Conservation (phyloP, 2,329 filamentous ascomycete genomes). For the Epicoccum nigrum region DNA sequence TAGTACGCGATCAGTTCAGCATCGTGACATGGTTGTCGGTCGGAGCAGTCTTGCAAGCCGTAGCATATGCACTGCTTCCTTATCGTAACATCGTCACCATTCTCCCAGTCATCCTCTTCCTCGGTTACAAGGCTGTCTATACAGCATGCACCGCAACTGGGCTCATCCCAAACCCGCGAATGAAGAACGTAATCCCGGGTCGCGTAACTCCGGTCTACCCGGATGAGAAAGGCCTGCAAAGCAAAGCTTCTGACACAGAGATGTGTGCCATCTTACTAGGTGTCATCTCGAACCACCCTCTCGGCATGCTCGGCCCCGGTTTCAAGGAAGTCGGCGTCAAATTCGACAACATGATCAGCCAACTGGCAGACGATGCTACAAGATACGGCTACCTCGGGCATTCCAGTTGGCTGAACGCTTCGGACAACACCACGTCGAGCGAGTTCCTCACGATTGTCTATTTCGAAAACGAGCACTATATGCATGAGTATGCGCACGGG, state of each 20-base stretch:
- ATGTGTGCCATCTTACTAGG: slow-evolving; percentile 18
- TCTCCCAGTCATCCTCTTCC: slow-evolving; percentile 13
- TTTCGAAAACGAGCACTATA: slow-evolving; percentile 18
- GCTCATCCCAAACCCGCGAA: not conserved
- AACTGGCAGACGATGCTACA: slow-evolving; percentile 4
- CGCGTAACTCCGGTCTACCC: slow-evolving; percentile 9
- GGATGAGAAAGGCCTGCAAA: slow-evolving; percentile 5
- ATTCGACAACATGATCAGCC: slow-evolving; percentile 4
- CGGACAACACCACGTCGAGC: slow-evolving; percentile 7
- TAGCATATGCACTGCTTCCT: slow-evolving; percentile 5
- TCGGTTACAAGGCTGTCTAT: slow-evolving; percentile 10
- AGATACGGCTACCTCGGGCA: slow-evolving; percentile 8
- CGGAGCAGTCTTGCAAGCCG: slow-evolving; percentile 12
- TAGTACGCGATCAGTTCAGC: slow-evolving; percentile 14
- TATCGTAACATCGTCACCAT: slow-evolving; percentile 20
- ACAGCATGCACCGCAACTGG: slow-evolving; percentile 1
- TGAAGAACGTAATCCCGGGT: slow-evolving; percentile 7
- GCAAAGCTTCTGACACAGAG: not conserved
- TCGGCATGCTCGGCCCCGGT: slow-evolving; percentile 18
- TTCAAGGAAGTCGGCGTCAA: slow-evolving; percentile 14
- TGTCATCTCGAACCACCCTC: slow-evolving; percentile 15
- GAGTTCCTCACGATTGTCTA: slow-evolving; percentile 15
- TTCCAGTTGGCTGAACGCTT: slow-evolving; percentile 11
- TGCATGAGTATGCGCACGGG: slow-evolving; percentile 18
- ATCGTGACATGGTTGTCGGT: slow-evolving; percentile 17